These are phyloP conservation scores for Alternaria alternata DNA, from an alignment of 2,329 filamentous ascomycete species.

Conservation along the genomic window DNA sequence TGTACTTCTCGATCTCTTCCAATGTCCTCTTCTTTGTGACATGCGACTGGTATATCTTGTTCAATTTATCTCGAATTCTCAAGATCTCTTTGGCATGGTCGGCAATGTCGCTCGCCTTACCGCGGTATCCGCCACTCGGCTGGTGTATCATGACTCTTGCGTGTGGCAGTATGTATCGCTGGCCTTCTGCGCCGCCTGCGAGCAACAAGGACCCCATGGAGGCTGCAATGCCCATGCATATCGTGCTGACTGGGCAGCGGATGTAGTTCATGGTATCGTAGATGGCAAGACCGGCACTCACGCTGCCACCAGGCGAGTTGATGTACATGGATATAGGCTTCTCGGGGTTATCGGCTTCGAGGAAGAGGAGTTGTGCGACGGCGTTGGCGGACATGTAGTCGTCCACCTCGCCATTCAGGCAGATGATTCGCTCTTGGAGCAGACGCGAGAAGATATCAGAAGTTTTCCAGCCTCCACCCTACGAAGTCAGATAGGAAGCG, in stretches of 20 bases:
- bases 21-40: conserved; percentile 79
- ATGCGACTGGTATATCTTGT: conserved; percentile 87
- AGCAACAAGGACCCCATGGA: conserved; percentile 93
- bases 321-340: conserved; percentile 98
- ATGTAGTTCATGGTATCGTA: conserved; percentile 99
- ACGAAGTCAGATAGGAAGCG: conserved; percentile 39
- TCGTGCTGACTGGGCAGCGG: conserved; percentile 87
- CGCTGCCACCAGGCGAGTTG: conserved; percentile 92
- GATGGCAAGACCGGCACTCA: conserved; percentile 85
- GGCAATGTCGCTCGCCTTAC: conserved; percentile 81
- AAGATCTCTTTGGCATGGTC: conserved; percentile 98
- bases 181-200: conserved; percentile 82
- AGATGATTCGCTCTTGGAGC: conserved; percentile 85
- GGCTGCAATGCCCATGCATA: conserved; percentile 92
- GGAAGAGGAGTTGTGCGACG: conserved; percentile 94
- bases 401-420: conserved; percentile 90
- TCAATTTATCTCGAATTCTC: conserved; percentile 82
- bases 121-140: conserved; percentile 77
- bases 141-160: conserved; percentile 97
- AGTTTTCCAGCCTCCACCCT: conserved; percentile 62
- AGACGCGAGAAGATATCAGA: conserved; percentile 59
- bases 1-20: conserved; percentile 88
- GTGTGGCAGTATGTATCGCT: conserved; percentile 90
- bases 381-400: conserved; percentile 91
- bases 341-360: conserved; percentile 94